Percentiles rank a stretch among this genome's conserved stretches.
These are phyloP conservation scores for Quercus mongolica DNA, from an alignment of 306 rosid species.

Conservation along the genomic window DNA sequence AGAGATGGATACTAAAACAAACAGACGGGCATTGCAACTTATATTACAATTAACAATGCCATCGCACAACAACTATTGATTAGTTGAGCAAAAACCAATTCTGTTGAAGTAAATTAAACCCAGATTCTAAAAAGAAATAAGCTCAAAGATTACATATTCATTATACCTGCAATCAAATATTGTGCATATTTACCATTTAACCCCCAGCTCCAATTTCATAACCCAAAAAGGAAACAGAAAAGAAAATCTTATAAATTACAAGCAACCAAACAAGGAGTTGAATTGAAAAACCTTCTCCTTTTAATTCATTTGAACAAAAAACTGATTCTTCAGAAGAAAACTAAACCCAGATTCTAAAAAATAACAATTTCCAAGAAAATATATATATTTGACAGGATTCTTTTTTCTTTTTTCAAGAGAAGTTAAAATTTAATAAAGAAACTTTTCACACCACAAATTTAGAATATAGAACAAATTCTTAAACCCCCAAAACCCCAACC, in stretches of 20 bases:
- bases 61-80: too few relatives aligned
- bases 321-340: neutral
- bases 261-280: neutral
- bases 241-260: neutral
- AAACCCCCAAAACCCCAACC: neutral
- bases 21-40: too few relatives aligned
- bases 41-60: too few relatives aligned
- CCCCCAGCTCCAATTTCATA: neutral
- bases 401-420: too few relatives aligned
- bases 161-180: neutral
- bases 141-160: neutral
- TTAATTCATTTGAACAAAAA: neutral
- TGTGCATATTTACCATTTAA: neutral
- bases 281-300: neutral
- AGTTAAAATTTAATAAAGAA: too few relatives aligned
- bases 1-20: too few relatives aligned
- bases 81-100: too few relatives aligned
- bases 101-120: neutral
- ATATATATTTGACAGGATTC: neutral
- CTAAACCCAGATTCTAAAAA: neutral
- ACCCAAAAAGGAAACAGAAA: neutral
- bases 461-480: neutral
- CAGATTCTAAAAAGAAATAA: neutral
- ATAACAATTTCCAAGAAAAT: neutral
- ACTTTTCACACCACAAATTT: neutral